These are phyloP conservation scores for Aspergillus sp. DNA, from an alignment of 2,329 filamentous ascomycete genomes.

Conservation along the genomic window DNA sequence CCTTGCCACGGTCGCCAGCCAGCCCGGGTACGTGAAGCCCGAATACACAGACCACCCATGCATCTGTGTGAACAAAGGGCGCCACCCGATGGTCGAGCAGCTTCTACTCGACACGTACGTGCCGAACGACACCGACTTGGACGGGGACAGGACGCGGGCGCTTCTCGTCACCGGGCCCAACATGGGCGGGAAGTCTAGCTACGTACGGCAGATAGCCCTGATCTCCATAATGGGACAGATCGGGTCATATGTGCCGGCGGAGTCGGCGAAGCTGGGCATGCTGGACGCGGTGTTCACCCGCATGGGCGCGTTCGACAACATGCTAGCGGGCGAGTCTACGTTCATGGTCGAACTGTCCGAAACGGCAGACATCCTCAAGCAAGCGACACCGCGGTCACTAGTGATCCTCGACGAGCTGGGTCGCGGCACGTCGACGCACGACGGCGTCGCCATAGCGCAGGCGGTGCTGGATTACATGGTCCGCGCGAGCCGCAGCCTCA, in stretches of 20 bases:
- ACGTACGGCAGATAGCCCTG: conserved; percentile 84
- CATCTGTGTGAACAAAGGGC: conserved; percentile 63
- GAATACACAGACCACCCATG: conserved; percentile 55
- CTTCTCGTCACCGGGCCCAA: conserved; percentile 93
- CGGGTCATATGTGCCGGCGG: conserved; percentile 84
- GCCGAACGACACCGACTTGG: conserved; percentile 71
- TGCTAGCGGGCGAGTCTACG: conserved; percentile 86
- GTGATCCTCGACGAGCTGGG: conserved; percentile 94
- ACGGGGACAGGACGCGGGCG: conserved; percentile 57
- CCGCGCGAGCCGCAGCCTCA: conserved; percentile 62
- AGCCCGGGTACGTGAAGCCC: conserved; percentile 82
- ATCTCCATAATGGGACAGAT: conserved; percentile 91
- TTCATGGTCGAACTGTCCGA: conserved; percentile 98
- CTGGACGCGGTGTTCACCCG: conserved; percentile 89
- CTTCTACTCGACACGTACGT: conserved; percentile 79
- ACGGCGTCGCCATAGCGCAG: conserved; percentile 91
- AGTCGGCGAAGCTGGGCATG: conserved; percentile 63
- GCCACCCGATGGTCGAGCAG: conserved; percentile 94
- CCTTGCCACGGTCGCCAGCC: conserved; percentile 69
- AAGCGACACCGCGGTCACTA: conserved; percentile 72
- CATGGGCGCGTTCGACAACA: conserved; percentile 93
- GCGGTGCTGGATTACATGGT: conserved; percentile 82
- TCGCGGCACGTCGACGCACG: conserved; percentile 85
- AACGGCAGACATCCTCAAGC: conserved; percentile 80
- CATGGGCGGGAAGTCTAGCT: conserved; percentile 98